A percentile compares a stretch with the other conserved stretches of the same genome.
These are phyloP conservation scores for Cyclotella baltica DNA, from an alignment of 108 stramenopile species.

Conservation along the genomic window DNA sequence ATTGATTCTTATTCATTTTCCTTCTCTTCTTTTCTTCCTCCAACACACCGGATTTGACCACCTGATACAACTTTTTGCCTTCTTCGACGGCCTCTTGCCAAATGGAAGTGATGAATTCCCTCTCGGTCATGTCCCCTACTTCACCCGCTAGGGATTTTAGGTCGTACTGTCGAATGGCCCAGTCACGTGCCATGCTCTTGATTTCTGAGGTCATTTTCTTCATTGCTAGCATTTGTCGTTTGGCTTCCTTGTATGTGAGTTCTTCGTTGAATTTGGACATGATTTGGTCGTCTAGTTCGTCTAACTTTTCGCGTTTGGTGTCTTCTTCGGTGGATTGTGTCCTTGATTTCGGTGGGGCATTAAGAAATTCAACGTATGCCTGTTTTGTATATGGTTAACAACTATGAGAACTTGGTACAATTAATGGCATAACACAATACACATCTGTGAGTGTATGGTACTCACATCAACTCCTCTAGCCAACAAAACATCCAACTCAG, in stretches of 20 bases:
- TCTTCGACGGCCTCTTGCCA: constrained; percentile 79
- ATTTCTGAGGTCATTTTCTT: constrained; percentile 61
- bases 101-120: constrained; percentile 64
- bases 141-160: constrained; percentile 59
- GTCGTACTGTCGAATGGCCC: constrained; percentile 81
- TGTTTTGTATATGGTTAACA: not conserved
- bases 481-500: constrained; percentile 86
- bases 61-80: constrained; percentile 63
- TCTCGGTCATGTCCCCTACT: constrained; percentile 58
- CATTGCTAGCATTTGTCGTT: constrained; percentile 5
- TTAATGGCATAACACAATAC: not conserved
- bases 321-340: not conserved
- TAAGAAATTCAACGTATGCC: constrained; percentile 37
- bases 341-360: constrained; percentile 3
- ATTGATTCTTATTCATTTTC: not conserved
- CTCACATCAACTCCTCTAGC: constrained; percentile 57
- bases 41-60: constrained; percentile 29
- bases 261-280: constrained; percentile 38
- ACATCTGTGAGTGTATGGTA: not conserved
- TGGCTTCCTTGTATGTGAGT: constrained; percentile 18
- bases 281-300: constrained; percentile 32
- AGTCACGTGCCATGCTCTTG: constrained; percentile 76
- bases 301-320: constrained; percentile 1
- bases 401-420: not conserved
- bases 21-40: constrained; percentile 10